Evolutionary conservation across 1,139 yeast species (phyloP).

Genomic region (Saccharomycopsis phalli): DNA sequence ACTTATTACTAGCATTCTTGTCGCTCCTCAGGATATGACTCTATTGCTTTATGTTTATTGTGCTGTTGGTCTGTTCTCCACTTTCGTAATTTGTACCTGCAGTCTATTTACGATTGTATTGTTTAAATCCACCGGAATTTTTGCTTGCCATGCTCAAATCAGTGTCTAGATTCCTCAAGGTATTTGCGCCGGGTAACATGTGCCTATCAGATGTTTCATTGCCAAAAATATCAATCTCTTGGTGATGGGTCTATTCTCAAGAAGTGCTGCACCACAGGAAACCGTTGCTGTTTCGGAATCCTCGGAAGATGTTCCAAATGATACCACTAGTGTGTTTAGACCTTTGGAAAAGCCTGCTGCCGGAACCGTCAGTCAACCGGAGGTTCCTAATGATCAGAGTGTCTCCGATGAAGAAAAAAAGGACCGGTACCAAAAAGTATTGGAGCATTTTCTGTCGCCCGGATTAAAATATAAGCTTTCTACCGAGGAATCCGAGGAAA

Average conservation of each 20-base stretch:
- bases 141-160: background rate
- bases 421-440: constrained; percentile 48
- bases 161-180: background rate
- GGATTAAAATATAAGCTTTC: constrained; percentile 33
- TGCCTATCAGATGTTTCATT: too few relatives aligned
- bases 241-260: constrained; percentile 13
- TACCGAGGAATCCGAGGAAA: constrained; percentile 28
- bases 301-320: background rate
- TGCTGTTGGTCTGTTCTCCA: too few relatives aligned
- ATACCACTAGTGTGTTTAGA: too few relatives aligned
- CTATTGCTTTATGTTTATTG: too few relatives aligned
- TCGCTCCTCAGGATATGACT: too few relatives aligned
- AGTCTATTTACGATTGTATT: too few relatives aligned
- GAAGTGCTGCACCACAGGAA: constrained; percentile 10
- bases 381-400: constrained; percentile 20
- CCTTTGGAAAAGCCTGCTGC: constrained; percentile 19
- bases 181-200: background rate
- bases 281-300: background rate
- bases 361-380: constrained; percentile 18
- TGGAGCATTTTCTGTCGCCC: constrained; percentile 46
- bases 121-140: too few relatives aligned
- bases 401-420: constrained; percentile 36
- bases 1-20: too few relatives aligned
- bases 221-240: too few relatives aligned
- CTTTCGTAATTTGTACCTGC: too few relatives aligned